Evolutionary conservation across 2,329 filamentous ascomycete species (phyloP), one percentile per base, ranked within the genome.

Genomic region (Aspergillus chevalieri): DNA sequence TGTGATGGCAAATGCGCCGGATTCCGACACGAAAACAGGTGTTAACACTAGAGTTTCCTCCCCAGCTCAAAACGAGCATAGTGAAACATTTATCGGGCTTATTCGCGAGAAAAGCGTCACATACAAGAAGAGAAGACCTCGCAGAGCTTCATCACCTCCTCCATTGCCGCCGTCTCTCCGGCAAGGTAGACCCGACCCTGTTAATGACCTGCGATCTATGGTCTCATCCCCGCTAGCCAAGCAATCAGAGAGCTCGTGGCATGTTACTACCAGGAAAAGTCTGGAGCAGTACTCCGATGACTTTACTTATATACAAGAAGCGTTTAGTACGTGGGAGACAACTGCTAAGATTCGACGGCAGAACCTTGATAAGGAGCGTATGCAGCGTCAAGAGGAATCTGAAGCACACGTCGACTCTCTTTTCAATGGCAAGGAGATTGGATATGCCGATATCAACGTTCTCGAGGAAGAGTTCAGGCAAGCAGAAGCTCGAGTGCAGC

Each of bases 401-500:
- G 77, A 81, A 55, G 65, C 65, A n/a, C 69, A 72, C 44, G 78
- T 78, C 28, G 76, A 81, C 53, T 69, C 71, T 1, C 66, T 81
- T 1, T 82, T 80, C 65, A 76, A 81, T 53, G 73, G 72, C 44
- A 74, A 80, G 48, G 74, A 80, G 54, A 80, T 82, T 42, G 78
- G 77, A 0, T 81, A 82, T 59, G 77, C 77, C 10, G 78, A 81
- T 44, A 78, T 82, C 56, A 75, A 74, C 34, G 69, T 70, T 14
- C 65, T 81, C 8, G 79, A 82, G 57, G 73, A 77, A 44, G 77
- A 80, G 26, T 79, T 79, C 55, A 78, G 78, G 50, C 71, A 76
- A 48, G 70, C 69, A 8, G 79, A 82, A 59, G 72, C 72, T 43
- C 70, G 73, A 28, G 66, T 69, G 36, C 77, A 78, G 54, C 70